phyloP scores from a whole-genome alignment of 2,329 filamentous ascomycete genomes.

The Colletotrichum camelliae region DNA sequence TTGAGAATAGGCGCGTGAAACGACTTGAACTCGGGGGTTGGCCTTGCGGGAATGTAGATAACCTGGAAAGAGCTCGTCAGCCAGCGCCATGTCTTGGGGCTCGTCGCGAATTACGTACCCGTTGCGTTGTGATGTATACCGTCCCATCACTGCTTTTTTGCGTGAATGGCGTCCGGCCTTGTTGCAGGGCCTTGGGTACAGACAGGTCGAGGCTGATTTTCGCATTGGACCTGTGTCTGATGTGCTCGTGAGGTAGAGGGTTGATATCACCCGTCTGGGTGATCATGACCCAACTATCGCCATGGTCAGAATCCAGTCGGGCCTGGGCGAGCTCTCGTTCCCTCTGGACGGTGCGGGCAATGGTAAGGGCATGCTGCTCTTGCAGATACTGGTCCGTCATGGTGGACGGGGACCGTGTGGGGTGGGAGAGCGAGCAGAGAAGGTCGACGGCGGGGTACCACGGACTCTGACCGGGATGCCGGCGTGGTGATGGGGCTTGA shows the following conservation, averaged over 20 bases:
- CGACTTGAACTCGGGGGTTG: constrained; percentile 76
- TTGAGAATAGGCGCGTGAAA: constrained; percentile 90
- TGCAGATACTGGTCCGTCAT: constrained; percentile 49
- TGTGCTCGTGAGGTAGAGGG: constrained; percentile 82
- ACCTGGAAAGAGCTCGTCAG: constrained; percentile 57
- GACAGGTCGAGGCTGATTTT: constrained; percentile 80
- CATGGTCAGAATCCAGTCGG: constrained; percentile 57
- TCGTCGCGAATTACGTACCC: constrained; percentile 59
- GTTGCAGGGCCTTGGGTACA: constrained; percentile 67
- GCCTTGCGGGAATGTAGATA: constrained; percentile 81
- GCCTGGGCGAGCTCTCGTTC: constrained; percentile 27
- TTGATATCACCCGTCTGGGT: constrained; percentile 76
- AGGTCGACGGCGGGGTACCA: constrained; percentile 18
- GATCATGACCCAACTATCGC: constrained; percentile 87
- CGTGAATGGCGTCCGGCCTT: constrained; percentile 67
- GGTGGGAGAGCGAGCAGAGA: constrained; percentile 11
- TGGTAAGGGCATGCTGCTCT: constrained; percentile 48
- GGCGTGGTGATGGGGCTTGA: constrained; percentile 16
- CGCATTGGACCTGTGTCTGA: constrained; percentile 79
- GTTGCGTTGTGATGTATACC: constrained; percentile 83
- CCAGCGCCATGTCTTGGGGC: background rate
- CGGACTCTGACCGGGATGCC: constrained; percentile 17
- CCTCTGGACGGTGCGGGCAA: constrained; percentile 41
- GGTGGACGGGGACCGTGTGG: constrained; percentile 23
- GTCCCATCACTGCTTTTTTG: constrained; percentile 77